A percentile compares a stretch with the other conserved stretches of the same genome.
Conservation (phyloP, 768 basidiomycete species). For the Podaxis mareebaensis region DNA sequence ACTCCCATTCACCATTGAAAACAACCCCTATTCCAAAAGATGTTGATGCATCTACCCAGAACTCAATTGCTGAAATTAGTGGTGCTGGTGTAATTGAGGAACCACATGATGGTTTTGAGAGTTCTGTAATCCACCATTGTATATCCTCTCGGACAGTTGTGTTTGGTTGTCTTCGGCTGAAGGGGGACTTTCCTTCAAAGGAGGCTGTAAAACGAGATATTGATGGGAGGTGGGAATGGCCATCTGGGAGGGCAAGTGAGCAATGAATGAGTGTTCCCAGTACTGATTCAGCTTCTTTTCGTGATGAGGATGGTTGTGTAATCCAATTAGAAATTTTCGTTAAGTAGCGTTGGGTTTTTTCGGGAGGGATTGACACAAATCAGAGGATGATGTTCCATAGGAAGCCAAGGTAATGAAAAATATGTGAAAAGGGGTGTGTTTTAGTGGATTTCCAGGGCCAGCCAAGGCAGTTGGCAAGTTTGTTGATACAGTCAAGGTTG, state of each 20-base stretch:
- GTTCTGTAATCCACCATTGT: conserved; percentile 30
- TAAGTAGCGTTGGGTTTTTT: conserved; percentile 15
- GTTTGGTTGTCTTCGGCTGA: conserved; percentile 19
- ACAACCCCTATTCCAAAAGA: conserved; percentile 40
- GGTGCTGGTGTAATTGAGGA: conserved; percentile 13
- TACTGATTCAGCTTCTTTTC: conserved; percentile 25
- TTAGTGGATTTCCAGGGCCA: conserved; percentile 38
- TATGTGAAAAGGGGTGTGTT: conserved; percentile 24
- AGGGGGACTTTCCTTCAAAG: conserved; percentile 23
- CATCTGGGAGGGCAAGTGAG: conserved; percentile 29
- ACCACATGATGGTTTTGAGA: conserved; percentile 14
- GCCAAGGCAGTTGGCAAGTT: conserved; percentile 26
- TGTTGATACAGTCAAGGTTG: conserved; percentile 14
- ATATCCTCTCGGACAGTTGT: conserved; percentile 26
- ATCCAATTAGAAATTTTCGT: too few relatives aligned
- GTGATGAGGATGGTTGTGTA: conserved; percentile 6
- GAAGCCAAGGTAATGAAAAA: conserved; percentile 39
- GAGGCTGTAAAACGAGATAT: conserved; percentile 28
- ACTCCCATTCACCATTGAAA: conserved; percentile 28
- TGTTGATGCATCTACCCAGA: too few relatives aligned
- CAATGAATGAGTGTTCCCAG: conserved; percentile 39
- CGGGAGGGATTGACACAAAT: conserved; percentile 29
- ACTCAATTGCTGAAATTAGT: conserved; percentile 16
- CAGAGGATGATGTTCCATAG: conserved; percentile 31
- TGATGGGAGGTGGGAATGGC: conserved; percentile 30